phyloP scores from a whole-genome alignment of 208 protist species.

The Trypanosomatidae sp. region DNA sequence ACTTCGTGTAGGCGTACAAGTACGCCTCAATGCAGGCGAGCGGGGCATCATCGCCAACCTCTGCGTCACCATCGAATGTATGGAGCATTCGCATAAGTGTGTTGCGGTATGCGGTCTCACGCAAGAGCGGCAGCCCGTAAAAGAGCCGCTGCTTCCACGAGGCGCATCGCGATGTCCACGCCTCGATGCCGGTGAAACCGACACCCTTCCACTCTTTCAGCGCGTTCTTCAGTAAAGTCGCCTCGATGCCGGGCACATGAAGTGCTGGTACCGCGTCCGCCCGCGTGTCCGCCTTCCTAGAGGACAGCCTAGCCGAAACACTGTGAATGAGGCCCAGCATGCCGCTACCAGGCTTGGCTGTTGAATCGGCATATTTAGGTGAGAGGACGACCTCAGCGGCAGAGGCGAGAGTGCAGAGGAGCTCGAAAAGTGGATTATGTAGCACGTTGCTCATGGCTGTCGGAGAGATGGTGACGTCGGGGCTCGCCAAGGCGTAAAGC shows the following conservation, averaged over 20 bases:
- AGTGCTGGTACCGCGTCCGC: constrained; percentile 10
- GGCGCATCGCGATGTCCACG: constrained; percentile 20
- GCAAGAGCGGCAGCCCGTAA: constrained; percentile 31
- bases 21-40: constrained; percentile 43
- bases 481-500: constrained; percentile 4
- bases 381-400: constrained; percentile 30
- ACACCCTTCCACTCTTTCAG: constrained; percentile 12
- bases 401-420: constrained; percentile 30
- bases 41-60: constrained; percentile 12
- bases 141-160: constrained; percentile 52
- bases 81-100: constrained; percentile 39
- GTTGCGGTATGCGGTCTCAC: constrained; percentile 24
- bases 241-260: constrained; percentile 29
- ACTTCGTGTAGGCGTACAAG: constrained; percentile 33
- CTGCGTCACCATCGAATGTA: constrained; percentile 19
- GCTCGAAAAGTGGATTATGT: constrained; percentile 8
- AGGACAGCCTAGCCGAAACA: constrained; percentile 24
- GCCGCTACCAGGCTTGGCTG: background rate
- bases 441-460: background rate
- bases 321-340: constrained; percentile 39
- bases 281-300: background rate
- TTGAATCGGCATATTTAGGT: background rate
- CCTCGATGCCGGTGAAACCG: constrained; percentile 6
- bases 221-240: constrained; percentile 20
- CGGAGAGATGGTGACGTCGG: background rate